A percentile compares a stretch with the other conserved stretches of the same genome.
phyloP scores from a whole-genome alignment of 495 filamentous ascomycete genomes.

The Neurospora sp. region DNA sequence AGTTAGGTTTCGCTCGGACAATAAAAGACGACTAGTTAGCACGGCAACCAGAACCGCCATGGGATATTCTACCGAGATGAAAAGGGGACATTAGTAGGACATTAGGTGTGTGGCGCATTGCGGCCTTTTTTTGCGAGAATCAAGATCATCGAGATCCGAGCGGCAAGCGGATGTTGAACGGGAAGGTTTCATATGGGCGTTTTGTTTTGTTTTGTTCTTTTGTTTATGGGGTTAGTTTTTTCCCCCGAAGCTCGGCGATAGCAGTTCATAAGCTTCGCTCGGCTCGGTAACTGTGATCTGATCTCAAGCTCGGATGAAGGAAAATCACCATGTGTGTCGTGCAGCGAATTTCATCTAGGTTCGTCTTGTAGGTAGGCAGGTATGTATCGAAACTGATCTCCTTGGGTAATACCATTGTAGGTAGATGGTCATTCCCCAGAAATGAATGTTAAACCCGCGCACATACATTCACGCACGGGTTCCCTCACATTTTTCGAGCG shows the following conservation, averaged over 20 bases:
- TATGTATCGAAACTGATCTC: neutral
- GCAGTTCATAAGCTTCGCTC: neutral
- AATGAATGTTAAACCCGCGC: neutral
- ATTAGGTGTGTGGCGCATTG: neutral
- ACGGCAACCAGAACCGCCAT: neutral
- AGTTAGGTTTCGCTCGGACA: neutral
- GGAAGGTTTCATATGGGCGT: neutral
- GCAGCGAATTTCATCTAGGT: neutral
- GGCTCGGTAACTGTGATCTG: neutral
- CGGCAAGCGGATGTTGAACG: neutral
- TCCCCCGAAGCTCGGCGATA: neutral
- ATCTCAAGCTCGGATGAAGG: neutral
- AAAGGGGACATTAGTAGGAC: neutral
- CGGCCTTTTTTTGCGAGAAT: neutral
- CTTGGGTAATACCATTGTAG: neutral
- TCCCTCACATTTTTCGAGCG: neutral
- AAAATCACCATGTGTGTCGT: neutral
- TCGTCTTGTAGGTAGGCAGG: neutral
- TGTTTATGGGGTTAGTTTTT: neutral
- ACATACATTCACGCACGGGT: neutral
- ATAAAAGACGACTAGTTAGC: neutral
- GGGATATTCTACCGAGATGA: neutral
- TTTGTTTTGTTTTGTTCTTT: neutral
- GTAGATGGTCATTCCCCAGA: neutral
- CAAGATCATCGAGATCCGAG: neutral